A percentile compares a stretch with the other conserved stretches of the same genome.
Conservation (phyloP, 2,329 filamentous ascomycete genomes). For the Daldinia sp. region DNA sequence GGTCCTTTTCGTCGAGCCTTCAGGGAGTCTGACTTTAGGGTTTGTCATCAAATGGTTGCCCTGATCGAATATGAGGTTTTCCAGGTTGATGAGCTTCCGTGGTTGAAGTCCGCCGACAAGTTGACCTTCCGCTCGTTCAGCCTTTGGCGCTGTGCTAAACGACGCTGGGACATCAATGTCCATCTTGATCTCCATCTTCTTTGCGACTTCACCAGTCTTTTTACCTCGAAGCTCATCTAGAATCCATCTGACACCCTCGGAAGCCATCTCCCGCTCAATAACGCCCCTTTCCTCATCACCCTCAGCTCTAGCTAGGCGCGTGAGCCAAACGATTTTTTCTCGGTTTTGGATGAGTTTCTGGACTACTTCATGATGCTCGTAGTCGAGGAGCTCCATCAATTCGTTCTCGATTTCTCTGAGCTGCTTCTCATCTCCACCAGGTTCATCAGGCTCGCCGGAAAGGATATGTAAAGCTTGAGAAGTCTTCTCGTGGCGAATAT, state of each 20-base stretch:
- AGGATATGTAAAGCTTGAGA: constrained; percentile 85
- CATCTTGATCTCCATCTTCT: constrained; percentile 92
- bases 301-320: constrained; percentile 84
- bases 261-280: constrained; percentile 91
- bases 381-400: constrained; percentile 97
- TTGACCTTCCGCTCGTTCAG: constrained; percentile 72
- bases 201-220: constrained; percentile 68
- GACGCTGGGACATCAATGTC: constrained; percentile 82
- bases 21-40: constrained; percentile 90
- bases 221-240: constrained; percentile 89
- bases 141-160: constrained; percentile 63
- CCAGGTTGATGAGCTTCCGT: constrained; percentile 88
- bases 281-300: constrained; percentile 80
- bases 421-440: constrained; percentile 82
- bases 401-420: constrained; percentile 97
- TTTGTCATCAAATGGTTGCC: constrained; percentile 99
- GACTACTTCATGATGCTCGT: constrained; percentile 93
- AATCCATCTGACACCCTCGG: constrained; percentile 86
- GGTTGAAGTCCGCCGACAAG: constrained; percentile 88
- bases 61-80: constrained; percentile 96
- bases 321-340: constrained; percentile 96
- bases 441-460: constrained; percentile 76
- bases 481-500: constrained; percentile 94
- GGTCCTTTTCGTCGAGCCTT: constrained; percentile 92
- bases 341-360: constrained; percentile 91